Evolutionary conservation across 2,329 filamentous ascomycete species (phyloP).

Genomic region (Alternaria postmessia): DNA sequence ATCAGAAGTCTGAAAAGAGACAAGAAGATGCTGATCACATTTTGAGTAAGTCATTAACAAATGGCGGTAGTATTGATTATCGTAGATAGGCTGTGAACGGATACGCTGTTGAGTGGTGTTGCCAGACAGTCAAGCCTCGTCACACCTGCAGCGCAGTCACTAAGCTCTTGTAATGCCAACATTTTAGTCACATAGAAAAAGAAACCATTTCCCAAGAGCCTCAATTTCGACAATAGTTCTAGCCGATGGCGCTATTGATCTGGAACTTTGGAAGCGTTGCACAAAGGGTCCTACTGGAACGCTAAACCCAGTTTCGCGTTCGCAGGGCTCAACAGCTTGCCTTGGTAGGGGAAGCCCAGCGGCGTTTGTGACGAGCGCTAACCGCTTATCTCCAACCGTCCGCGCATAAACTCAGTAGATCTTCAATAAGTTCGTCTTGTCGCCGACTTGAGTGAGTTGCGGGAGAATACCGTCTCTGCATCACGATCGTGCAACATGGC

Average conservation of each 20-base stretch:
- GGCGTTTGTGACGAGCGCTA: neutral
- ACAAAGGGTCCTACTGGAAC: neutral
- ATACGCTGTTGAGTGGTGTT: no score
- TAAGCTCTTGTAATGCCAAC: neutral
- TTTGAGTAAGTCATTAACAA: no score
- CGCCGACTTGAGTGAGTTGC: neutral
- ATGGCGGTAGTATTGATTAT: neutral
- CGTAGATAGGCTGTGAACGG: rapidly evolving
- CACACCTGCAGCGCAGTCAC: neutral
- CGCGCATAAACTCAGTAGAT: neutral
- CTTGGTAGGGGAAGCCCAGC: neutral
- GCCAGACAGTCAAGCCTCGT: neutral
- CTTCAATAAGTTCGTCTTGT: neutral
- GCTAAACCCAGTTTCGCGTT: neutral
- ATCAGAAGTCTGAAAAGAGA: no score
- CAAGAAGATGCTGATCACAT: no score
- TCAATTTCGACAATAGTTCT: neutral
- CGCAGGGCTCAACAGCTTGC: neutral
- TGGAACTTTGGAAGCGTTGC: neutral
- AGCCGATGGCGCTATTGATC: neutral
- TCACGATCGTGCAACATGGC: neutral
- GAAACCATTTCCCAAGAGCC: rapidly evolving
- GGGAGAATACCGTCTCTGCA: neutral
- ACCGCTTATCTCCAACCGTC: neutral
- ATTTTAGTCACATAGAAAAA: rapidly evolving